phyloP scores from a whole-genome alignment of 1,284 basidiomycete species.

The Ceratorhiza oryzae-sativae region DNA sequence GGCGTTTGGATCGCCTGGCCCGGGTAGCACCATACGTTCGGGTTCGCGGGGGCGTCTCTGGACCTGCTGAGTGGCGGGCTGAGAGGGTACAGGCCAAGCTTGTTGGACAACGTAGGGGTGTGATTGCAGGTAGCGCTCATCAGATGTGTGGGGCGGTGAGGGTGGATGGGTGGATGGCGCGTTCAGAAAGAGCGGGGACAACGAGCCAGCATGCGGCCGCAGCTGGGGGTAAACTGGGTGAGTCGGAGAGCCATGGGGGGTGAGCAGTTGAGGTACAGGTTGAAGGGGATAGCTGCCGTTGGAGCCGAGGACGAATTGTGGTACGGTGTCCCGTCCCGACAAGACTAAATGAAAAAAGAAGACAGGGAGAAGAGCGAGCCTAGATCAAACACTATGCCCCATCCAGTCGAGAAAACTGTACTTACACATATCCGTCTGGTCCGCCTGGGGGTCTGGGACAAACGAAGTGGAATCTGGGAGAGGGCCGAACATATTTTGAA shows the following conservation, averaged over 20 bases:
- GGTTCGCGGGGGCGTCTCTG: not conserved
- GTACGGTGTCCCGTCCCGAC: not conserved
- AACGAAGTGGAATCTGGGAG: not conserved
- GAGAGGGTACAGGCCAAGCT: not conserved
- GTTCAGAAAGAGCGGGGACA: conserved; percentile 12
- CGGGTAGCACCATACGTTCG: conserved; percentile 13
- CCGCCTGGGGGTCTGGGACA: not conserved
- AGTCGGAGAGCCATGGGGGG: not conserved
- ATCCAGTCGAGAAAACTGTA: not conserved
- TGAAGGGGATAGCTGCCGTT: not conserved
- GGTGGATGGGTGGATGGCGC: not conserved
- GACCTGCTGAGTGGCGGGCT: not conserved
- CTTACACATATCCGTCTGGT: not conserved
- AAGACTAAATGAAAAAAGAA: conserved; percentile 7
- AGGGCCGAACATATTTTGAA: not conserved
- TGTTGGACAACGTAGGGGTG: not conserved
- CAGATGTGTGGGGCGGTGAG: not conserved
- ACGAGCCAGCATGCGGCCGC: not conserved
- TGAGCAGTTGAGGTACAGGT: not conserved
- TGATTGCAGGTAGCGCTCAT: not conserved
- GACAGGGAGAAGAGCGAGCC: conserved; percentile 5
- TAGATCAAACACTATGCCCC: not conserved
- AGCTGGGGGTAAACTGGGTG: not conserved
- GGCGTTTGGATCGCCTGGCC: conserved; percentile 3
- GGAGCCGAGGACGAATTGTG: not conserved